Evolutionary conservation across 257 asterid genomes (phyloP), one percentile per base, ranked within the genome.

Genomic region (Jacaranda copaia): DNA sequence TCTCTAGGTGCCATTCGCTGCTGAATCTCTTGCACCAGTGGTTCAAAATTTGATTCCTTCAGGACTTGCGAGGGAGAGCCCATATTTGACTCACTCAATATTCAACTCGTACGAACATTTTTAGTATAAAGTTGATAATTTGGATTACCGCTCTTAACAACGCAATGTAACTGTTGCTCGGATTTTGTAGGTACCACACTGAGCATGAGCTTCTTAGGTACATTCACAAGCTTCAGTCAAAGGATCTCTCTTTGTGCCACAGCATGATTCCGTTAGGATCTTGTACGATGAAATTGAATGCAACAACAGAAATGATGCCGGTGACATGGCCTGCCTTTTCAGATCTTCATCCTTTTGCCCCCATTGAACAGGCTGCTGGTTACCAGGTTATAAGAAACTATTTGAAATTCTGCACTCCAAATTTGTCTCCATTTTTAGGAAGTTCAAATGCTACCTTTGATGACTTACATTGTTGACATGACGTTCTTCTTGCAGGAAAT

Each of bases 211-310:
- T 96, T 81, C 95, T 96, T 40, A 84, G 99, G 20, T 96, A 96
- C 89, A 75, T 93, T 73, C 82, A 87, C 77, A 89, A 81, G 87
- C 91, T 96, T 53, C 97, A 96, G 82, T 81, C 99, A 0, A 96
- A 91, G 87, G 99, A 96, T 82, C 92, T 96, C 67, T 93, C 99
- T 0, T 77, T 96, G 84, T 91, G 97, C 90, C 99, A 93, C 68
- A 96, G 97, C 85, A 96, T 96, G 99, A 96, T 96, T 82, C 97
- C 99, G 1, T 81, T 96, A 82, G 99, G 99, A 70, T 96, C 99
- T 48, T 96, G 99, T 79, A 96, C 99, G 3, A 96, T 96, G 99
- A 96, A 96, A 79, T 72, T 96, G 87, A 96, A 93, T 20, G 98
- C 98, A 57, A 93, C 99, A 0, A 85, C 98, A 2, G 99, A 96